phyloP scores from a whole-genome alignment of 2,329 filamentous ascomycete genomes.

The Cytospora leucostoma region DNA sequence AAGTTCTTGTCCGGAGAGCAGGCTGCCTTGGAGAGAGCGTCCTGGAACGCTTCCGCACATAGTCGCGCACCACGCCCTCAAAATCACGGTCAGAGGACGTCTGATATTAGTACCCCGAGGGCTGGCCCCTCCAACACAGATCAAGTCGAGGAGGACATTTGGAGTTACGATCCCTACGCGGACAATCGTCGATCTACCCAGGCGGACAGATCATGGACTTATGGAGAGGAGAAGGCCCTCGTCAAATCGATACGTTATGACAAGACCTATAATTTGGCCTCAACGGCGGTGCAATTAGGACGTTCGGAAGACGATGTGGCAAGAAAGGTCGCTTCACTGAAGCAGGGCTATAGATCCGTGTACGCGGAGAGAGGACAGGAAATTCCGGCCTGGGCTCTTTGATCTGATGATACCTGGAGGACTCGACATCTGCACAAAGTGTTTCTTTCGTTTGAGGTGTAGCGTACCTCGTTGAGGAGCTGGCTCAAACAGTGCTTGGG shows the following conservation, averaged over 20 bases:
- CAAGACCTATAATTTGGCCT: slow-evolving; percentile 6
- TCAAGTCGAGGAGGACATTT: neutral
- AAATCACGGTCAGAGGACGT: neutral
- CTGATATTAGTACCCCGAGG: neutral
- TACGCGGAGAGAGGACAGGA: slow-evolving; percentile 7
- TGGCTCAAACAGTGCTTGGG: neutral
- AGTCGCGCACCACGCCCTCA: neutral
- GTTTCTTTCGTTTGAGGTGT: neutral
- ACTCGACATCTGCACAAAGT: neutral
- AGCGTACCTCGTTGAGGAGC: neutral
- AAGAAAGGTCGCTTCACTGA: slow-evolving; percentile 14
- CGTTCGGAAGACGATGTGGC: slow-evolving; percentile 16
- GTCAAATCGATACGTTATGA: slow-evolving; percentile 4
- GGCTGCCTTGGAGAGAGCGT: neutral
- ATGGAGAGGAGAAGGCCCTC: slow-evolving; percentile 11
- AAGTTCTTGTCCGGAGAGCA: slow-evolving; percentile 10
- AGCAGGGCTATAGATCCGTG: slow-evolving; percentile 8
- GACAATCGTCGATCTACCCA: neutral
- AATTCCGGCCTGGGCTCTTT: slow-evolving; percentile 19
- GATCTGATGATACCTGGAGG: neutral
- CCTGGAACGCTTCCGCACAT: neutral
- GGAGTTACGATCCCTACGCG: slow-evolving; percentile 1
- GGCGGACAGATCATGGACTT: slow-evolving; percentile 7
- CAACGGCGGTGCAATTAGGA: slow-evolving; percentile 15
- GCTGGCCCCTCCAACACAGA: neutral